These are phyloP conservation scores for Neurospora pannonica DNA, from an alignment of 495 filamentous ascomycete species.

Conservation along the genomic window DNA sequence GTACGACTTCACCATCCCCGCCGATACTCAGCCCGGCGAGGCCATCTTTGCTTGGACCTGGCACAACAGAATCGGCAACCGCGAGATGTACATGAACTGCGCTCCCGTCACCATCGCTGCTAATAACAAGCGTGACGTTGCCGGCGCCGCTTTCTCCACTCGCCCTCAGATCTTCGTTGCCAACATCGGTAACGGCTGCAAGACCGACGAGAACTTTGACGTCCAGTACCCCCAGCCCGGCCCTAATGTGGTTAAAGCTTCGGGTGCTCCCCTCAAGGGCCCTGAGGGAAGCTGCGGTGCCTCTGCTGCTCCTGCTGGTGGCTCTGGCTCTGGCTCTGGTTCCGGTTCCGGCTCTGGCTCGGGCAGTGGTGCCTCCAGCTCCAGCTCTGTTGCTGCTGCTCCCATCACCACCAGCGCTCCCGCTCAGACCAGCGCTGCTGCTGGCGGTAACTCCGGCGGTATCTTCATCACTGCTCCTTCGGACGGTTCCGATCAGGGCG, in stretches of 20 bases:
- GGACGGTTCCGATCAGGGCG: neutral
- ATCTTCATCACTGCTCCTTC: conserved; percentile 19
- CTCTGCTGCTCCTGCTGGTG: conserved; percentile 7
- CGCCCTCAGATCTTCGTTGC: conserved; percentile 52
- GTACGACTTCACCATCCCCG: conserved; percentile 57
- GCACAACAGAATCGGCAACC: conserved; percentile 57
- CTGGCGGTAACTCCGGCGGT: conserved; percentile 8
- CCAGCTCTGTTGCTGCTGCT: neutral
- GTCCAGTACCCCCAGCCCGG: conserved; percentile 68
- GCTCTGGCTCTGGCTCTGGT: conserved; percentile 1
- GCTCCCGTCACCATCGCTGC: conserved; percentile 45
- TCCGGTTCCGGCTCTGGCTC: neutral
- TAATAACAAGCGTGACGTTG: conserved; percentile 25
- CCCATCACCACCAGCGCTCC: conserved; percentile 5
- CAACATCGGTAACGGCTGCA: conserved; percentile 46
- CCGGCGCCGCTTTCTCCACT: conserved; percentile 30
- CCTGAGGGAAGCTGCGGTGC: conserved; percentile 16
- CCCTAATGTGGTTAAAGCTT: conserved; percentile 39
- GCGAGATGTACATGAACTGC: conserved; percentile 64
- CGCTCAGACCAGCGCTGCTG: conserved; percentile 7
- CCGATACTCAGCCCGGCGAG: conserved; percentile 46
- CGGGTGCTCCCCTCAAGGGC: conserved; percentile 16
- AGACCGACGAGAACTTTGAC: conserved; percentile 43
- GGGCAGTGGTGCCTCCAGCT: neutral
- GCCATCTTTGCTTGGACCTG: conserved; percentile 59